Conservation (phyloP, 768 basidiomycete genomes). For the Tylopilus plumbeoviolaceoides region DNA sequence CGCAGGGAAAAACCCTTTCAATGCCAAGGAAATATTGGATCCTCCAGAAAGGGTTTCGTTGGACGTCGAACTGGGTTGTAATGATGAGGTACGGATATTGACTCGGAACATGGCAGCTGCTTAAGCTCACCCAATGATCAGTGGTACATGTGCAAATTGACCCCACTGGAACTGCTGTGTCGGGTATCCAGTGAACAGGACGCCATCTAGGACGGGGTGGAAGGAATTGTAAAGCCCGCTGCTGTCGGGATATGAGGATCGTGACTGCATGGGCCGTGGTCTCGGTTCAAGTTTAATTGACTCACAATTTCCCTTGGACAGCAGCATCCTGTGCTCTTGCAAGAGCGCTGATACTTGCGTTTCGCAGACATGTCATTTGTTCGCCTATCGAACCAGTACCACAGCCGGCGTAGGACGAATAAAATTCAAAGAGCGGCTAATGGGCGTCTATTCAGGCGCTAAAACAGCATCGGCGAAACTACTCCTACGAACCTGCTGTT, state of each 20-base stretch:
- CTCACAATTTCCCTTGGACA: constrained; percentile 39
- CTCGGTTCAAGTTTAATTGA: background rate
- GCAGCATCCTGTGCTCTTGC: constrained; percentile 53
- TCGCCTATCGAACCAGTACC: constrained; percentile 31
- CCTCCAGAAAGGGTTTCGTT: constrained; percentile 55
- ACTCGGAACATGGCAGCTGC: background rate
- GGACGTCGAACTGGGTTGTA: constrained; percentile 44
- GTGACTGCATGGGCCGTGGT: background rate
- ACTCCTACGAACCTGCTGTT: constrained; percentile 43
- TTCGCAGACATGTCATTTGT: constrained; percentile 46
- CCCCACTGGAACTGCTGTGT: constrained; percentile 43
- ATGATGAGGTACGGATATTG: background rate
- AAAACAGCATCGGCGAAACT: background rate
- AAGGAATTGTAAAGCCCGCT: constrained; percentile 44
- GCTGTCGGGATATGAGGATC: constrained; percentile 19
- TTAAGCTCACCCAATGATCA: constrained; percentile 52
- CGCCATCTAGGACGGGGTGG: constrained; percentile 53
- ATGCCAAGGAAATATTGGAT: constrained; percentile 30
- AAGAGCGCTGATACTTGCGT: constrained; percentile 47
- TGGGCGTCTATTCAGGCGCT: background rate
- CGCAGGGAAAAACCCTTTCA: constrained; percentile 43
- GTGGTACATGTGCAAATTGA: constrained; percentile 46
- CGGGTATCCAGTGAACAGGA: constrained; percentile 47
- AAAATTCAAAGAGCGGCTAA: constrained; percentile 52
- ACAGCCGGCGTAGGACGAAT: constrained; percentile 48